Base-by-base conservation (phyloP, 805 yeast genomes). In the Saccharomycopsis babjevae region DNA sequence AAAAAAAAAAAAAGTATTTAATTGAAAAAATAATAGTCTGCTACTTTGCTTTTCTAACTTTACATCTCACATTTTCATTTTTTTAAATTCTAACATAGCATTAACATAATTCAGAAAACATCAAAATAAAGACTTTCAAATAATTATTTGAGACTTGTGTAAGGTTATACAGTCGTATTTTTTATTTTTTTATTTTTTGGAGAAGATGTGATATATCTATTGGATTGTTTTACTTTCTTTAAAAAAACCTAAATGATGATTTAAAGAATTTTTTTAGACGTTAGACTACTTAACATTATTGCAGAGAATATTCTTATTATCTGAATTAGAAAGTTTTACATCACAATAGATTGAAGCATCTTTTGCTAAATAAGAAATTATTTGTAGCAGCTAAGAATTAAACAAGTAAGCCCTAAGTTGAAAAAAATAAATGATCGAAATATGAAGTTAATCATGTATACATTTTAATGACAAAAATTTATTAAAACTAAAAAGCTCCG, bases 261-360 rank as follows among this genome's bases (percentile, higher is more conserved):
- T 57, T 62, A 46, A 61, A 58, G 62, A 60, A 57, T 57, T 59
- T 56, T 52, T 59, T 59, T 59, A 62, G 64, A 62, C 64, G 64
- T 62, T 62, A 62, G 64, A 62, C 64, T 62, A 62, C 64, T 62
- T 57, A 62, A 62, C 58, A 46, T 52, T 54, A 25, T 54, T 62
- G 64, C 62, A 62, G 64, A 62, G 57, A 52, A 52, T 16, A 18
- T 52, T 52, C 40, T 52, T 52, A 52, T 3, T 52, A 32, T 32
- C 38, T 52, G 38, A 52, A 28, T 52, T 18, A 30, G 25, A 52
- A 52, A 52, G 38, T 34, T 34, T 52, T 30, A 18, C 56, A 32
- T 52, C 25, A 32, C 8, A 52, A 4, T 50, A n/a, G 38, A 13
- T 20, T 22, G 32, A 13, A 13, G 3, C 38, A 4, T 34, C 10